These are phyloP conservation scores for Brassica incana DNA, from an alignment of 345 rosid genomes.

Conservation along the genomic window DNA sequence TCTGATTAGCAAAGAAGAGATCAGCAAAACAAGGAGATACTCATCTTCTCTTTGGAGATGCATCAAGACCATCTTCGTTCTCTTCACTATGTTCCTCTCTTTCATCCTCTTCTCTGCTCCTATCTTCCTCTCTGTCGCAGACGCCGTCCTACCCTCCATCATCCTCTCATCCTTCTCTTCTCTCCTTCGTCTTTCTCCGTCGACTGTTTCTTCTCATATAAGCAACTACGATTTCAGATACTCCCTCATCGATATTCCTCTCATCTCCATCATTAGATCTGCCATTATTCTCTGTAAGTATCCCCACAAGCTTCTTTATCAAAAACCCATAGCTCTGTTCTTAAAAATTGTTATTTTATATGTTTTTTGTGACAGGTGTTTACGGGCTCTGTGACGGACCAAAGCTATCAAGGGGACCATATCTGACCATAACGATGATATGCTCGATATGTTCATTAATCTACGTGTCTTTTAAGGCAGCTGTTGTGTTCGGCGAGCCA, in stretches of 20 bases:
- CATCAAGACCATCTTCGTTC: slow-evolving; percentile 71
- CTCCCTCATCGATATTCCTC: slow-evolving; percentile 83
- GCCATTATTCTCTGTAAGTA: slow-evolving; percentile 83
- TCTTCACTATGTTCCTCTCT: slow-evolving; percentile 68
- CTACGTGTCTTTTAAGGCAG: slow-evolving; percentile 73
- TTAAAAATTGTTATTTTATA: neutral
- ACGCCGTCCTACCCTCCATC: slow-evolving; percentile 77
- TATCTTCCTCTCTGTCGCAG: slow-evolving; percentile 73
- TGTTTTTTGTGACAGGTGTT: slow-evolving; percentile 51
- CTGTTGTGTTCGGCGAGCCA: slow-evolving; percentile 55
- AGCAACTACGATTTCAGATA: slow-evolving; percentile 64
- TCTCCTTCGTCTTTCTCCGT: slow-evolving; percentile 22
- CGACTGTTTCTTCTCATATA: slow-evolving; percentile 29
- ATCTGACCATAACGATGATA: slow-evolving; percentile 64
- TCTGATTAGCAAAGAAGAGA: slow-evolving; percentile 58
- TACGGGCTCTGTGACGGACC: slow-evolving; percentile 90
- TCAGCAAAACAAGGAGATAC: slow-evolving; percentile 39
- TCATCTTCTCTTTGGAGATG: slow-evolving; percentile 51
- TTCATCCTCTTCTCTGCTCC: slow-evolving; percentile 85
- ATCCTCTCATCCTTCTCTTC: slow-evolving; percentile 73
- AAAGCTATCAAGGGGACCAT: slow-evolving; percentile 72
- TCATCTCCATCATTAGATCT: slow-evolving; percentile 82
- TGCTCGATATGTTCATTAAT: slow-evolving; percentile 70
- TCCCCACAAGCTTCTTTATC: neutral
- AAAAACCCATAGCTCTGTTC: slow-evolving; percentile 23